Percentiles rank a stretch among this genome's conserved stretches.
Evolutionary conservation across 176 grass and related monocot species (phyloP).

Genomic region (Zea luxurians): DNA sequence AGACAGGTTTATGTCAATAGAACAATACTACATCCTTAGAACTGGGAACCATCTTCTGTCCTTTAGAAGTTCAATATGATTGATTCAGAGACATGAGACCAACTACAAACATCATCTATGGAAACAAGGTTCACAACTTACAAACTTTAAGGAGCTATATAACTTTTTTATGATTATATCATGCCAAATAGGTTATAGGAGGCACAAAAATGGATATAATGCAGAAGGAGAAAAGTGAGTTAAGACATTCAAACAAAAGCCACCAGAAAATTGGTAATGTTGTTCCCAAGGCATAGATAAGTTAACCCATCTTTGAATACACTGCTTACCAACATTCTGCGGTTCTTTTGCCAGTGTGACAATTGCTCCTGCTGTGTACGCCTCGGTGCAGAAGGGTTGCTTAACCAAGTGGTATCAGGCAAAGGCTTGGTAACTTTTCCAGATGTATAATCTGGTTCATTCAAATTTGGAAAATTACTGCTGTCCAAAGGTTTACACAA

Average conservation of each 20-base stretch:
- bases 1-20: constrained; percentile 22
- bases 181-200: neutral
- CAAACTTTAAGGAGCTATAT: neutral
- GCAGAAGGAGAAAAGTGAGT: neutral
- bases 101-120: neutral
- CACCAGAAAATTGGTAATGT: constrained; percentile 12
- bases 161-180: neutral
- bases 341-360: constrained; percentile 97
- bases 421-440: constrained; percentile 65
- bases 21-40: neutral
- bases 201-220: neutral
- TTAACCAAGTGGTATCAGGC: constrained; percentile 60
- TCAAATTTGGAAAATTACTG: constrained; percentile 91
- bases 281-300: neutral
- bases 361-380: constrained; percentile 95
- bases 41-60: neutral
- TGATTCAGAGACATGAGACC: constrained; percentile 10
- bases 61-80: neutral
- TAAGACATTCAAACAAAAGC: neutral
- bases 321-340: constrained; percentile 76
- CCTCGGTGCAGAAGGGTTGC: constrained; percentile 60
- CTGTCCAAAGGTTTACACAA: constrained; percentile 98
- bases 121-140: constrained; percentile 4
- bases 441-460: constrained; percentile 70
- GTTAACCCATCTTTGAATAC: constrained; percentile 26